Conservation (phyloP, 371 early-diverging fungal species). For the Actinomortierella wolfii region DNA sequence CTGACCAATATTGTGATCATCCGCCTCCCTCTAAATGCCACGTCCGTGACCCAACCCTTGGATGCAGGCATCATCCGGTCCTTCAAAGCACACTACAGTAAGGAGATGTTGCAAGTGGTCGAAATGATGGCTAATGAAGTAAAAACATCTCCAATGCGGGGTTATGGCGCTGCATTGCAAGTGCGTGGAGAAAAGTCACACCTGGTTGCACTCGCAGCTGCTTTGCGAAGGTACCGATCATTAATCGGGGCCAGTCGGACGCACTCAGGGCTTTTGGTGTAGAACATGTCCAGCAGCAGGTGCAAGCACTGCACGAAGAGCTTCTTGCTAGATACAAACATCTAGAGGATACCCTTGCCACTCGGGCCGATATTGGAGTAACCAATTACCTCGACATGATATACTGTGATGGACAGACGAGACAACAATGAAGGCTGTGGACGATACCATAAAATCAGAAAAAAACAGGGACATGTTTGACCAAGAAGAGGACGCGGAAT, state of each 20-base stretch:
- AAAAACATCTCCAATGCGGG: neutral
- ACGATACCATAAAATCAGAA: no score
- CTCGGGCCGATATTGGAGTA: no score
- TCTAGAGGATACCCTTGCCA: no score
- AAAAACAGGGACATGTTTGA: no score
- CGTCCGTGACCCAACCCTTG: neutral
- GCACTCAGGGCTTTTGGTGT: neutral
- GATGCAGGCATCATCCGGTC: neutral
- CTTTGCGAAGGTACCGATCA: neutral
- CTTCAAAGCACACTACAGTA: slow-evolving; percentile 3
- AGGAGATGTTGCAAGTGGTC: neutral
- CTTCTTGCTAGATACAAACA: no score
- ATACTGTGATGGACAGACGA: no score
- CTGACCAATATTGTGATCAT: slow-evolving; percentile 3
- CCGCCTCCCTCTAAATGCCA: slow-evolving; percentile 1
- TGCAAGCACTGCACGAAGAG: no score
- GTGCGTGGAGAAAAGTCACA: slow-evolving; percentile 2
- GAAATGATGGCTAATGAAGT: neutral
- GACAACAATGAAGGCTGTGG: no score
- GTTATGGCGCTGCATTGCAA: slow-evolving; percentile 1
- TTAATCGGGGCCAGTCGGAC: neutral
- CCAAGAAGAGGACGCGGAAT: no score
- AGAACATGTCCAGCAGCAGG: no score
- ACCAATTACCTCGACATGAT: no score
- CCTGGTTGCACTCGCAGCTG: slow-evolving; percentile 3